Evolutionary conservation across 495 filamentous ascomycete species (phyloP).

Genomic region (Lasiosphaeria miniovina): DNA sequence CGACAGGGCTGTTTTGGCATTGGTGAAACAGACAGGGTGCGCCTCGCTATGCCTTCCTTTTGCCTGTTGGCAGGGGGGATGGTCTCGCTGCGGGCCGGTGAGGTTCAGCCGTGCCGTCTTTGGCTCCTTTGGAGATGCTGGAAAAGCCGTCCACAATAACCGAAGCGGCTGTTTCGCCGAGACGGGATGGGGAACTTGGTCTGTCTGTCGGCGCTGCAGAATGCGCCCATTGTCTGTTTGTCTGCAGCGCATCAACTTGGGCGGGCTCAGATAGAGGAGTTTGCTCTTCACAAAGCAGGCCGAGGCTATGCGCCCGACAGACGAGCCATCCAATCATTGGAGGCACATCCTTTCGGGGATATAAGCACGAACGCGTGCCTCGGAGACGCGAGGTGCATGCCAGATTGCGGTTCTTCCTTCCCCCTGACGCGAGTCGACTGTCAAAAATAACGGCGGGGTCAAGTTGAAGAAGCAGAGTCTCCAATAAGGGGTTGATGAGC

Average conservation of each 20-base stretch:
- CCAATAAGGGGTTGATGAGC: not conserved
- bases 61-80: slow-evolving; percentile 15
- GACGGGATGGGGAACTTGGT: slow-evolving; percentile 6
- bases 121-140: slow-evolving; percentile 20
- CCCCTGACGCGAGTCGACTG: too few relatives aligned
- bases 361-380: too few relatives aligned
- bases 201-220: not conserved
- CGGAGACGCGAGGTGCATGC: too few relatives aligned
- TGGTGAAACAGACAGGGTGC: slow-evolving; percentile 17
- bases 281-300: too few relatives aligned
- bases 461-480: too few relatives aligned
- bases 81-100: slow-evolving; percentile 22
- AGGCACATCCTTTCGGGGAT: too few relatives aligned
- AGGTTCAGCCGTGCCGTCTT: slow-evolving; percentile 30
- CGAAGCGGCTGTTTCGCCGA: slow-evolving; percentile 32
- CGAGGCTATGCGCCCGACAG: too few relatives aligned
- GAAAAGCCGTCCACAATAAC: slow-evolving; percentile 30
- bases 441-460: too few relatives aligned
- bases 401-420: too few relatives aligned
- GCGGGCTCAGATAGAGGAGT: not conserved
- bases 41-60: slow-evolving; percentile 12
- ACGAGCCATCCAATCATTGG: too few relatives aligned
- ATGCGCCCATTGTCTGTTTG: not conserved
- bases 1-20: slow-evolving; percentile 1
- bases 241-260: not conserved